Conservation (phyloP, 306 rosid genomes). For the Sicyos edulis region DNA sequence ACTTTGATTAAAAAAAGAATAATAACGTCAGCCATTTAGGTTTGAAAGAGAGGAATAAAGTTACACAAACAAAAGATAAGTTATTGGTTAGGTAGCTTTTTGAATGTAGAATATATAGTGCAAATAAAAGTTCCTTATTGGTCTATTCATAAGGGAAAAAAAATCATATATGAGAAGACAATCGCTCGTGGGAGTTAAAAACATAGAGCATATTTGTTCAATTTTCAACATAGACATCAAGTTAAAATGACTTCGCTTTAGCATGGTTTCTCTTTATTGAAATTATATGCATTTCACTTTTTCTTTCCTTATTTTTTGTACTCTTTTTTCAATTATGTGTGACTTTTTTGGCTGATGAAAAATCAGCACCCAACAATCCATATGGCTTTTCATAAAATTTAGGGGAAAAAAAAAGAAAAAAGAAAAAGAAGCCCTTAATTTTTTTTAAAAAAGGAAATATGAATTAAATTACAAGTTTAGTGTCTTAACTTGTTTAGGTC, state of each 20-base stretch:
- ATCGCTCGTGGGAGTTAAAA: background rate
- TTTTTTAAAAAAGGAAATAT: too few species aligned
- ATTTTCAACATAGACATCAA: background rate
- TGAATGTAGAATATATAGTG: background rate
- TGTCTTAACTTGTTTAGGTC: too few species aligned
- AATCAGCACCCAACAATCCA: too few species aligned
- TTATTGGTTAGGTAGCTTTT: background rate
- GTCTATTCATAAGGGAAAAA: background rate
- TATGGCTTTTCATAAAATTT: too few species aligned
- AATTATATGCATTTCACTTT: background rate
- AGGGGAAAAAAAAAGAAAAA: too few species aligned
- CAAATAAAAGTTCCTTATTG: background rate
- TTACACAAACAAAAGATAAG: background rate
- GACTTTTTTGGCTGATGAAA: background rate
- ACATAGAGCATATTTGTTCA: background rate
- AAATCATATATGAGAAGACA: slow-evolving; percentile 8
- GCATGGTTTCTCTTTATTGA: background rate
- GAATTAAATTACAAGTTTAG: too few species aligned
- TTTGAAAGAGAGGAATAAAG: background rate
- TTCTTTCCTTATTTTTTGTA: background rate
- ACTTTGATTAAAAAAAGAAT: too few species aligned
- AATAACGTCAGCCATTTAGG: too few species aligned
- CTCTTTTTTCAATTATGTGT: background rate
- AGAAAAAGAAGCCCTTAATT: too few species aligned
- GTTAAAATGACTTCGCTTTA: slow-evolving; percentile 2